Percentiles rank a stretch among this genome's conserved stretches.
Conservation (phyloP, 2,329 filamentous ascomycete species). For the Escovopsis sp. region DNA sequence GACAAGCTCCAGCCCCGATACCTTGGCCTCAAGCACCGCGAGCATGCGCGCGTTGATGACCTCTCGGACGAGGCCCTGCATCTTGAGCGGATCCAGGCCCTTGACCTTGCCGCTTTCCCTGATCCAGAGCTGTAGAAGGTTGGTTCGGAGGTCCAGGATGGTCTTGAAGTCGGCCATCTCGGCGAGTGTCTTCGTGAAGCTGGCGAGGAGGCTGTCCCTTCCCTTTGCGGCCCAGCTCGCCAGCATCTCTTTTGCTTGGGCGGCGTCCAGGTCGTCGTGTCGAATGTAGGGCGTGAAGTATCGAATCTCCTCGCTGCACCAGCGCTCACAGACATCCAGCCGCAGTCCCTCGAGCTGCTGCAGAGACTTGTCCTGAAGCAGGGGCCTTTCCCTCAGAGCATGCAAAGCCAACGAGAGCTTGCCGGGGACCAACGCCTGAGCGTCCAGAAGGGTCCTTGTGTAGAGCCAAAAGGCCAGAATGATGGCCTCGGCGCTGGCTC, state of each 20-base stretch:
- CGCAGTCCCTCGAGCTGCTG: constrained; percentile 52
- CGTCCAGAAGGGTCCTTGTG: constrained; percentile 60
- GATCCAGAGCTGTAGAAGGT: constrained; percentile 62
- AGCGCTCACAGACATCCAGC: constrained; percentile 61
- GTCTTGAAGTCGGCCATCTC: constrained; percentile 49
- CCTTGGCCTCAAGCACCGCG: constrained; percentile 45
- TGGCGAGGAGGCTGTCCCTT: constrained; percentile 42
- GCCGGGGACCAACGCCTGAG: constrained; percentile 59
- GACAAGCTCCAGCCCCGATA: constrained; percentile 47
- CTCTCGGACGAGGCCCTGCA: constrained; percentile 53
- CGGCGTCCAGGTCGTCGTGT: constrained; percentile 56
- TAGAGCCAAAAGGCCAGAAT: constrained; percentile 56
- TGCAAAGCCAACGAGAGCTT: constrained; percentile 55
- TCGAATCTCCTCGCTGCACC: constrained; percentile 69
- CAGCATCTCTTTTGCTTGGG: constrained; percentile 44
- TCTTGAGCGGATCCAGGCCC: constrained; percentile 50
- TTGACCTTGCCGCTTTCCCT: constrained; percentile 46
- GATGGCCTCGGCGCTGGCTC: constrained; percentile 30
- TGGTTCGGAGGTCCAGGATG: constrained; percentile 54
- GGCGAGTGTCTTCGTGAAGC: constrained; percentile 43
- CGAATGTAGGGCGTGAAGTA: constrained; percentile 80
- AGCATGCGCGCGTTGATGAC: constrained; percentile 55
- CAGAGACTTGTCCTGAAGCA: constrained; percentile 59
- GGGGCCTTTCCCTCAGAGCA: constrained; percentile 50
- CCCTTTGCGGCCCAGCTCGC: constrained; percentile 48